Percentiles rank a stretch among this genome's conserved stretches.
These are phyloP conservation scores for Boletus edulis DNA, from an alignment of 768 basidiomycete species.

Conservation along the genomic window DNA sequence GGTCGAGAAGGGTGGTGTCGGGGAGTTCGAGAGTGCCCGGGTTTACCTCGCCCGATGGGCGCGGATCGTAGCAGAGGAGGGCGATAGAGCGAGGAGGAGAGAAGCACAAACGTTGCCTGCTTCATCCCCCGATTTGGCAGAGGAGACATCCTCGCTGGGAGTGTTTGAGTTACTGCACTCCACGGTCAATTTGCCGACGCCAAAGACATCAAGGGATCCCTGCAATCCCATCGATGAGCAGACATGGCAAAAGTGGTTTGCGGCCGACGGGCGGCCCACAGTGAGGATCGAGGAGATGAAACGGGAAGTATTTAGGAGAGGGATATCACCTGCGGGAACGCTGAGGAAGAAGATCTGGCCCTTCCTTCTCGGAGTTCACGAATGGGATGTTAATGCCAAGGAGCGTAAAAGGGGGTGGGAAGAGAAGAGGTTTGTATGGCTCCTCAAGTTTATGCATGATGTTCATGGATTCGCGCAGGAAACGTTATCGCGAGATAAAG, in stretches of 20 bases:
- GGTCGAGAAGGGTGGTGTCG: slow-evolving; percentile 91
- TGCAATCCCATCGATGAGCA: slow-evolving; percentile 69
- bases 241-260: slow-evolving; percentile 80
- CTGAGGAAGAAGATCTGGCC: slow-evolving; percentile 85
- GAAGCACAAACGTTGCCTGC: slow-evolving; percentile 73
- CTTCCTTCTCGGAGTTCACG: slow-evolving; percentile 79
- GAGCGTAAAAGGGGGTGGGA: slow-evolving; percentile 64
- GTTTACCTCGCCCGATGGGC: slow-evolving; percentile 98
- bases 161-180: slow-evolving; percentile 86
- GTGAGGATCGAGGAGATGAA: slow-evolving; percentile 68
- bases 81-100: slow-evolving; percentile 79
- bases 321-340: slow-evolving; percentile 51
- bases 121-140: slow-evolving; percentile 45
- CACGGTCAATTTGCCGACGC: slow-evolving; percentile 75
- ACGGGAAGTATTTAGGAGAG: slow-evolving; percentile 75
- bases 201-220: slow-evolving; percentile 81
- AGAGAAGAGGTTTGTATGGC: slow-evolving; percentile 50
- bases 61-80: slow-evolving; percentile 95
- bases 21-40: slow-evolving; percentile 94
- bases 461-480: slow-evolving; percentile 39
- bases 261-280: slow-evolving; percentile 62
- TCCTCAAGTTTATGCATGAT: not conserved
- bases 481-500: slow-evolving; percentile 69
- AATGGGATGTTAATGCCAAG: slow-evolving; percentile 68
- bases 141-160: slow-evolving; percentile 74